phyloP scores from a whole-genome alignment of 192 early-diverging fungal genomes.

The Chytriomyces confervae region DNA sequence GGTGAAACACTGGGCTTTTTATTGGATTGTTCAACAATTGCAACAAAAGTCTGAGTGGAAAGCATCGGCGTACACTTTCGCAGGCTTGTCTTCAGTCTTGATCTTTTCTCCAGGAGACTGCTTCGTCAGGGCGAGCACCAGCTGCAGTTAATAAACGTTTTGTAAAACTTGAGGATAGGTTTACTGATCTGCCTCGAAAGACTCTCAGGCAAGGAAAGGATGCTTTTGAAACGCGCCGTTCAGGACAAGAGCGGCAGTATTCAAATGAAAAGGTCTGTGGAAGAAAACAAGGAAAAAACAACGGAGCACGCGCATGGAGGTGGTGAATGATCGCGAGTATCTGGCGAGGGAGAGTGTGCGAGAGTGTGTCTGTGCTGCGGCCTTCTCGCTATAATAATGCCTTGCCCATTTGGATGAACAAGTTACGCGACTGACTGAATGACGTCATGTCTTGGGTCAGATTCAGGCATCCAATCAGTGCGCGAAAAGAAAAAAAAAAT shows the following conservation, averaged over 20 bases:
- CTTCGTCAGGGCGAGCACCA: slow-evolving; percentile 95
- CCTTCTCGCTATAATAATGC: not conserved
- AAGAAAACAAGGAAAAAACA: slow-evolving; percentile 79
- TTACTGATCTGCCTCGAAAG: no score
- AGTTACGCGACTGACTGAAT: not conserved
- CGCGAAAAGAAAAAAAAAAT: not conserved
- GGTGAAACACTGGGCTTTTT: no score
- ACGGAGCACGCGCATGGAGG: slow-evolving; percentile 94
- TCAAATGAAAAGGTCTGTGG: slow-evolving; percentile 62
- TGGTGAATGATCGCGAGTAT: slow-evolving; percentile 96
- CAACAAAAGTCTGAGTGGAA: slow-evolving; percentile 35
- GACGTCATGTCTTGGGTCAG: not conserved
- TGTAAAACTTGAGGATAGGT: no score
- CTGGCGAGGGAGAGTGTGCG: slow-evolving; percentile 75
- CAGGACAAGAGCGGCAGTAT: slow-evolving; percentile 55
- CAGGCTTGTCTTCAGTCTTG: slow-evolving; percentile 70
- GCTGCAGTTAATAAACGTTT: no score
- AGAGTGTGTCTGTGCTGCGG: slow-evolving; percentile 40
- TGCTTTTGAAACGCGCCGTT: slow-evolving; percentile 59
- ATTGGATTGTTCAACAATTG: no score
- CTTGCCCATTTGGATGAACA: not conserved
- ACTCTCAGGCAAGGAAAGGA: no score
- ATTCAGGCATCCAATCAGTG: not conserved
- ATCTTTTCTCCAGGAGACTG: slow-evolving; percentile 99
- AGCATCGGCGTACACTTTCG: slow-evolving; percentile 93